These are phyloP conservation scores for Mucor racemosus DNA, from an alignment of 371 early-diverging fungal species.

Conservation along the genomic window DNA sequence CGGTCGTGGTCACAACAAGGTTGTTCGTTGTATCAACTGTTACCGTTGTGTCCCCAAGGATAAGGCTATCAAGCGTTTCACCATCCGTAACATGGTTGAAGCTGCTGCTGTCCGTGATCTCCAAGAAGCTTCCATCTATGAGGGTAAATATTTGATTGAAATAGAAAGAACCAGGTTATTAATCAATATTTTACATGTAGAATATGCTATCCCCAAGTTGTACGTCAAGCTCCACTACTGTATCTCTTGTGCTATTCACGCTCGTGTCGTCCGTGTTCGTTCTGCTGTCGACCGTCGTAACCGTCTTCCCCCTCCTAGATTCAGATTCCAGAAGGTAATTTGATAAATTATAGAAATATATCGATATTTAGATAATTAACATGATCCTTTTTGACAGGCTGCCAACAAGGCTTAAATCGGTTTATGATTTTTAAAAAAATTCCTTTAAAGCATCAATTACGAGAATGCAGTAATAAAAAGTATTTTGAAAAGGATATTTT, in stretches of 20 bases:
- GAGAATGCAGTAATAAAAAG: constrained; percentile 9
- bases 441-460: constrained; percentile 1
- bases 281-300: constrained; percentile 89
- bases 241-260: constrained; percentile 98
- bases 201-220: constrained; percentile 97
- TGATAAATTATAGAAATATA: too few species aligned
- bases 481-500: constrained; percentile 1
- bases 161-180: background rate
- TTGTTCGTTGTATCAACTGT: constrained; percentile 99
- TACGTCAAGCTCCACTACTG: constrained; percentile 98
- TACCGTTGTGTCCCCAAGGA: constrained; percentile 98
- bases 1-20: constrained; percentile 97
- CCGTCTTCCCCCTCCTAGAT: constrained; percentile 92
- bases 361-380: background rate
- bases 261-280: constrained; percentile 97
- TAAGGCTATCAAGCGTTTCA: constrained; percentile 99
- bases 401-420: constrained; percentile 38
- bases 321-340: constrained; percentile 76
- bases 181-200: constrained; percentile 28
- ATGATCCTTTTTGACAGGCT: constrained; percentile 14
- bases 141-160: constrained; percentile 51
- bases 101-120: constrained; percentile 97
- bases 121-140: constrained; percentile 94
- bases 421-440: constrained; percentile 3
- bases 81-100: constrained; percentile 98